Evolutionary conservation across 2,329 filamentous ascomycete genomes (phyloP), one percentile per base, ranked within the genome.

Genomic region (Penicillium sp.): DNA sequence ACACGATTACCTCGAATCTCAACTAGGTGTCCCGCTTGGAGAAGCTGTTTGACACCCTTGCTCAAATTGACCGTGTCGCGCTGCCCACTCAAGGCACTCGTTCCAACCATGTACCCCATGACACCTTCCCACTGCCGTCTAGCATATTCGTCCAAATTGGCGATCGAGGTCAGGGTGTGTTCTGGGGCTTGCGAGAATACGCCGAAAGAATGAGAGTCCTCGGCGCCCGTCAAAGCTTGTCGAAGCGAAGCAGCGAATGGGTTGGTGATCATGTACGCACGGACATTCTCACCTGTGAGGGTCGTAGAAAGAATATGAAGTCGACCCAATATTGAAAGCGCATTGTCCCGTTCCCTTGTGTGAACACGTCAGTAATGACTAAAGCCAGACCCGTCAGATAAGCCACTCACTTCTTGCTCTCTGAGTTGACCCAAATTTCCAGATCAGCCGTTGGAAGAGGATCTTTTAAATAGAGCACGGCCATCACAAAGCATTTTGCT

Each of bases 401-500:
- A 22, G 24, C 31, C 50, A 55, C 75, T 67, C 73, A 83, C 83
- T 76, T 79, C 64, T 80, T 81, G 65, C 82, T 84, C 47, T 82
- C 81, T 6, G 90, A 83, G 64, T 88, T 89, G 49, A 97, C 87
- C 91, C 93, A 96, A 40, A 84, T 78, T 65, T 97, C 92, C 57
- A 99, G 83, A 67, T 95, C 89, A 60, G 85, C 79, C n/a, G 90
- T 82, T 2, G 85, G 83, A 61, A 97, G 84, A 0, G 94, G 90
- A 11, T 84, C 81, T 39, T 90, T 89, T 79, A 95, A 89, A 78
- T 96, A 99, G 4, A 99, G 85, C 68, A 99, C 86, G 38, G 90
- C 89, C 88, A 97, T 96, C 59, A 99, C 93, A 69, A 99, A 89
- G 16, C 87, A 91, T 81, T 99, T 97, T 66, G 94, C 93, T 90